A percentile compares a stretch with the other conserved stretches of the same genome.
Evolutionary conservation across 164 flowering plant genomes (phyloP).

Genomic region (Aristolochia californica): DNA sequence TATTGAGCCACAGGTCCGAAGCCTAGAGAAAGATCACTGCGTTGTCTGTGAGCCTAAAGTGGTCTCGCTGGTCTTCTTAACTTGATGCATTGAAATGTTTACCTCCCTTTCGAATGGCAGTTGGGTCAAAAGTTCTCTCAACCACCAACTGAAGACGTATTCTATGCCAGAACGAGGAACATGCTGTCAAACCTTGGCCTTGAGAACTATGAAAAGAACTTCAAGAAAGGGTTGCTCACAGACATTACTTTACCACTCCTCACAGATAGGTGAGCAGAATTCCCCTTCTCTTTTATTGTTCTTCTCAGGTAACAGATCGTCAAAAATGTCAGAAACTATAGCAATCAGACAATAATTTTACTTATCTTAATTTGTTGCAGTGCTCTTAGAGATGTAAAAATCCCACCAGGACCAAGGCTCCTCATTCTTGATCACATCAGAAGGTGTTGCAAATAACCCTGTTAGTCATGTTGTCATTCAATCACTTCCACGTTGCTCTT

Average conservation of each 20-base stretch:
- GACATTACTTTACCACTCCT: slow-evolving; percentile 78
- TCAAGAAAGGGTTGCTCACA: slow-evolving; percentile 73
- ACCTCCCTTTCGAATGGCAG: slow-evolving; percentile 24
- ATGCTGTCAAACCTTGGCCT: slow-evolving; percentile 72
- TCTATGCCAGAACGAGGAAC: slow-evolving; percentile 50
- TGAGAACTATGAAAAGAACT: slow-evolving; percentile 77
- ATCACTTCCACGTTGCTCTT: neutral
- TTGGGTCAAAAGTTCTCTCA: slow-evolving; percentile 57
- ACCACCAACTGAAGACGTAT: slow-evolving; percentile 55
- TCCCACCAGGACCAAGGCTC: slow-evolving; percentile 96
- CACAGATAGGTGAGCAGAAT: slow-evolving; percentile 53
- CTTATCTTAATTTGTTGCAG: slow-evolving; percentile 30
- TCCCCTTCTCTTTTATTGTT: neutral
- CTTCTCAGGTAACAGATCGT: neutral
- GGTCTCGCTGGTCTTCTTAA: no score
- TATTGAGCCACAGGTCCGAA: no score
- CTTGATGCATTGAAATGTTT: neutral
- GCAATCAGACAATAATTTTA: neutral
- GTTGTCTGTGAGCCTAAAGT: no score
- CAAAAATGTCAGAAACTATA: neutral
- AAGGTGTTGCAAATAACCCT: slow-evolving; percentile 27
- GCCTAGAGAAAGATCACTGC: no score
- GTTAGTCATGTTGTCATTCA: neutral
- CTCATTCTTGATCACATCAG: slow-evolving; percentile 80
- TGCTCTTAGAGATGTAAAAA: slow-evolving; percentile 80